A percentile compares a stretch with the other conserved stretches of the same genome.
These are phyloP conservation scores for Endotrypanum monterogeii DNA, from an alignment of 208 protist species.

Conservation along the genomic window DNA sequence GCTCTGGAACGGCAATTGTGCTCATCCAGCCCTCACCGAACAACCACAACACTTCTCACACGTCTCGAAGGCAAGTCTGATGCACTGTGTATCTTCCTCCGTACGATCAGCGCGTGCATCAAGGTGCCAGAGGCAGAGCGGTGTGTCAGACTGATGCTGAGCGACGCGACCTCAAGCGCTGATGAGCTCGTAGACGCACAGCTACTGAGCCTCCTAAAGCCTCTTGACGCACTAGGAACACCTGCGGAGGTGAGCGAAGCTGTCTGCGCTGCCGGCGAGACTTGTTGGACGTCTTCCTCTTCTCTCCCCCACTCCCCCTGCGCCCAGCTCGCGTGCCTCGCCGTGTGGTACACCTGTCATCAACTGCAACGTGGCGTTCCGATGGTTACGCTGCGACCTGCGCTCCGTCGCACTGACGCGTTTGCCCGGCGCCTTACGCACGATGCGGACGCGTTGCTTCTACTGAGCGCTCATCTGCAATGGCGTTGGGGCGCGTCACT, in stretches of 20 bases:
- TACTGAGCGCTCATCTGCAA: conserved; percentile 28
- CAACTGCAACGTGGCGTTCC: conserved; percentile 10
- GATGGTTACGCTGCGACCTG: conserved; percentile 11
- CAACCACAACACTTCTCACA: not conserved
- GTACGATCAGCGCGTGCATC: conserved; percentile 10
- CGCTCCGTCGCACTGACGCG: conserved; percentile 10
- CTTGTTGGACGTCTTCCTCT: not conserved
- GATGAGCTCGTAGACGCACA: conserved; percentile 10
- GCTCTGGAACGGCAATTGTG: not conserved
- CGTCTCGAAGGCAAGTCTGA: not conserved
- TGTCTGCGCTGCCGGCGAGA: conserved; percentile 14
- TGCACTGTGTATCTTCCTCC: conserved; percentile 12
- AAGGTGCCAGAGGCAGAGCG: conserved; percentile 6
- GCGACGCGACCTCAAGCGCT: not conserved
- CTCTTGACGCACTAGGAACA: conserved; percentile 11
- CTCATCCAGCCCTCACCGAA: not conserved
- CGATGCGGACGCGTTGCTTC: conserved; percentile 17
- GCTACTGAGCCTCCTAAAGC: conserved; percentile 8
- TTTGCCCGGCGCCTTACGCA: not conserved
- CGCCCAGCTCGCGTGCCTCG: conserved; percentile 9
- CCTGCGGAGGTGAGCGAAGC: conserved; percentile 14
- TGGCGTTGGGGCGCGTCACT: conserved; percentile 23
- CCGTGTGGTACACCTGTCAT: conserved; percentile 12
- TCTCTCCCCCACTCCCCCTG: not conserved
- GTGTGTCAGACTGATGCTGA: conserved; percentile 1